phyloP scores from a whole-genome alignment of 2,329 filamentous ascomycete species.

The Pestalotiopsis sp. region DNA sequence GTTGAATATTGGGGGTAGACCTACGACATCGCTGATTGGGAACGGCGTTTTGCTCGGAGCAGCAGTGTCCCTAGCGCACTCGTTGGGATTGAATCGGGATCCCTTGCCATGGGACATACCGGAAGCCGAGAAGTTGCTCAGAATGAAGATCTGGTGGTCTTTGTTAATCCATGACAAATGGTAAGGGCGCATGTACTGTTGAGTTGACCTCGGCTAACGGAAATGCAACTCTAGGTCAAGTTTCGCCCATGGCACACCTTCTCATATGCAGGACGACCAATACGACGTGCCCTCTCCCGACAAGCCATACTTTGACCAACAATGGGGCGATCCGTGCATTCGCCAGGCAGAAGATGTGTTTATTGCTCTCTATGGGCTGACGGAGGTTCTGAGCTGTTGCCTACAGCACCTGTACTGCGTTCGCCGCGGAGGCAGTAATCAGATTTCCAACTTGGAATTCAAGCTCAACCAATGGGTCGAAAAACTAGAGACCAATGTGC shows the following conservation, averaged over 20 bases:
- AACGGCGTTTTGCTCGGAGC: constrained; percentile 55
- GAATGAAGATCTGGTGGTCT: constrained; percentile 61
- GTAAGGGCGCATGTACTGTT: constrained; percentile 33
- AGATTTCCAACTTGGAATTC: constrained; percentile 16
- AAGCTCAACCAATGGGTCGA: constrained; percentile 37
- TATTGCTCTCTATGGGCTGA: constrained; percentile 47
- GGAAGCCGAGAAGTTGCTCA: constrained; percentile 49
- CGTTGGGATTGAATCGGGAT: constrained; percentile 57
- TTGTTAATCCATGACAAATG: constrained; percentile 58
- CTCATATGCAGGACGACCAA: constrained; percentile 46
- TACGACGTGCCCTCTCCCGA: constrained; percentile 51
- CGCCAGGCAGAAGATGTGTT: constrained; percentile 41
- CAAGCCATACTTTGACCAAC: constrained; percentile 34
- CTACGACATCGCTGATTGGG: constrained; percentile 62
- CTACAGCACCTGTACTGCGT: constrained; percentile 40
- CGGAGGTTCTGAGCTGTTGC: constrained; percentile 42
- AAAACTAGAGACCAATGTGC: constrained; percentile 40
- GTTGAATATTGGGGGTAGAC: constrained; percentile 62
- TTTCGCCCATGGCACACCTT: constrained; percentile 55
- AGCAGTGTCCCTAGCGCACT: constrained; percentile 55
- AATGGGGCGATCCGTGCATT: constrained; percentile 17
- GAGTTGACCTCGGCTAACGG: neutral
- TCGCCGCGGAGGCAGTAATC: constrained; percentile 26
- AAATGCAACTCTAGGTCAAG: constrained; percentile 43
- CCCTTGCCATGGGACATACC: constrained; percentile 57